A percentile compares a stretch with the other conserved stretches of the same genome.
Evolutionary conservation across 2,329 filamentous ascomycete species (phyloP).

Genomic region (Venturia asperata): DNA sequence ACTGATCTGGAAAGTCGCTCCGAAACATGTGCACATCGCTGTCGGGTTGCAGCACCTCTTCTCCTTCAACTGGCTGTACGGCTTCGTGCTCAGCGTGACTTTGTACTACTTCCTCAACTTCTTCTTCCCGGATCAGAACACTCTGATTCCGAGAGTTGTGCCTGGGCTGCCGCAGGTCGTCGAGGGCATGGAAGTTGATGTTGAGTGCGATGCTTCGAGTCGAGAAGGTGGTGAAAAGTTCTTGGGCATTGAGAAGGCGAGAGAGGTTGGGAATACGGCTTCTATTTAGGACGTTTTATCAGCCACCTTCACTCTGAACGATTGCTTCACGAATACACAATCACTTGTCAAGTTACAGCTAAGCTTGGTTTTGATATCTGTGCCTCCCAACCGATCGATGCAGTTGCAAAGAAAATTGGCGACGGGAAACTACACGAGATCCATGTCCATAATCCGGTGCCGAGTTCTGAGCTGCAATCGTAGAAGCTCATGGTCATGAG

Average conservation of each 20-base stretch:
- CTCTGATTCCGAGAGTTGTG: constrained; percentile 5
- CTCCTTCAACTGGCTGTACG: constrained; percentile 12
- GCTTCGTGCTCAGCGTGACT: neutral
- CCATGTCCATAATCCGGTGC: no score
- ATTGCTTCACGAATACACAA: no score
- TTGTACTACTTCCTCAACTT: constrained; percentile 21
- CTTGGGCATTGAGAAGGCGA: neutral
- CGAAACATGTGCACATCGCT: neutral
- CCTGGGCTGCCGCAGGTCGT: neutral
- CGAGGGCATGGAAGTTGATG: neutral
- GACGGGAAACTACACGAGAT: no score
- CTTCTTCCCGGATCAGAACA: constrained; percentile 1
- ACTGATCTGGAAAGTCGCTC: constrained; percentile 16
- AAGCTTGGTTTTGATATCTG: no score
- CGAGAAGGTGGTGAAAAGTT: neutral
- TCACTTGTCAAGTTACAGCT: no score
- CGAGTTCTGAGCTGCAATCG: no score
- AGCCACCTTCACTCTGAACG: no score
- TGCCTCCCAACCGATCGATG: no score
- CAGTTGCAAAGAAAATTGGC: no score
- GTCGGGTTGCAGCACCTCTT: constrained; percentile 10
- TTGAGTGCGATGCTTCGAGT: constrained; percentile 8
- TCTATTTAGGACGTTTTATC: neutral
- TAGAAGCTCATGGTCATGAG: no score
- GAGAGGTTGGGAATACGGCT: constrained; percentile 4